These are phyloP conservation scores for Fraxinus angustifolia DNA, from an alignment of 305 asterid genomes.

Conservation along the genomic window DNA sequence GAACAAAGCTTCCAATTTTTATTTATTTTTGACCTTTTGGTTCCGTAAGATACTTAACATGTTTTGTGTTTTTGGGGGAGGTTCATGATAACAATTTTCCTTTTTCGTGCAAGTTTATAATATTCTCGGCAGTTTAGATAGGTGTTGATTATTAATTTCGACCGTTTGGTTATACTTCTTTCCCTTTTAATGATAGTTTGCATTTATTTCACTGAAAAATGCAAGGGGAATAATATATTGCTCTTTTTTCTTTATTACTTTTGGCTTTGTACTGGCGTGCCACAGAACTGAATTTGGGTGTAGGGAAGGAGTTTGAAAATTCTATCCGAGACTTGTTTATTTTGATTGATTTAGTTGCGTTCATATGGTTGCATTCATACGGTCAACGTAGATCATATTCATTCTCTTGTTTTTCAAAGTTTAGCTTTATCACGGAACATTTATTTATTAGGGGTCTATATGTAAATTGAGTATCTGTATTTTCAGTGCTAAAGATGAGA, in stretches of 20 bases:
- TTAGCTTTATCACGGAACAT: not conserved
- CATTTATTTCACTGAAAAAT: not conserved
- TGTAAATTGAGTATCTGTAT: not conserved
- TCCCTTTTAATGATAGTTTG: not conserved
- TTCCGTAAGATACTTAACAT: not conserved
- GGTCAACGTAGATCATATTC: not conserved
- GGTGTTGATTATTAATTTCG: not conserved
- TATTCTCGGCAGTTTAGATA: not conserved
- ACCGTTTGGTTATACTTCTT: not conserved
- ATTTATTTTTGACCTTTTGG: not conserved
- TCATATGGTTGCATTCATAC: not conserved
- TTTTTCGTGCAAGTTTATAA: not conserved
- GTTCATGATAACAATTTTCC: not conserved
- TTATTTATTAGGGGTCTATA: not conserved
- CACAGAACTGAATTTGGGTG: not conserved
- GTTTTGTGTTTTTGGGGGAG: not conserved
- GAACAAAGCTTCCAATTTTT: not conserved
- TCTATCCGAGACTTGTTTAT: not conserved
- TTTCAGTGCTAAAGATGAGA: slow-evolving; percentile 48
- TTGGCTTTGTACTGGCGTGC: not conserved
- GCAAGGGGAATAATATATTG: not conserved
- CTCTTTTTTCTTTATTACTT: not conserved
- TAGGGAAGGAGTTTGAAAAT: not conserved
- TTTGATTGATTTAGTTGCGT: not conserved
- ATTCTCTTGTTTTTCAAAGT: not conserved